These are phyloP conservation scores for Dictyostelium purpureum DNA, from an alignment of 78 protist genomes.

Conservation along the genomic window DNA sequence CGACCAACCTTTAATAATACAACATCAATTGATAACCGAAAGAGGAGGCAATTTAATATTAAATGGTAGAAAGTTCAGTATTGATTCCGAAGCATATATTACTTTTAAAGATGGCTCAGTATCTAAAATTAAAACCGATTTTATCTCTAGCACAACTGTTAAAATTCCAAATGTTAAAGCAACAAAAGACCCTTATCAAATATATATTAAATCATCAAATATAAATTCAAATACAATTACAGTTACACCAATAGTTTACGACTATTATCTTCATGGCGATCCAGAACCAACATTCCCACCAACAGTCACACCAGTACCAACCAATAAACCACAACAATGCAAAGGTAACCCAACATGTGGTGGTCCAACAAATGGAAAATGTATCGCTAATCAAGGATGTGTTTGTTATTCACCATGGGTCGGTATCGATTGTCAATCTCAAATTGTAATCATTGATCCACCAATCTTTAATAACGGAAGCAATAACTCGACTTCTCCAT, in stretches of 20 bases:
- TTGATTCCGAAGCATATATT: no score
- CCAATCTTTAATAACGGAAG: not conserved
- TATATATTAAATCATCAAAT: no score
- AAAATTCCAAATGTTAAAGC: no score
- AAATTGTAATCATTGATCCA: not conserved
- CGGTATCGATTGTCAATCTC: not conserved
- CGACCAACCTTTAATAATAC: not conserved
- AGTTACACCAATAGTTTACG: no score
- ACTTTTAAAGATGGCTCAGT: no score
- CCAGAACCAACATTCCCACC: not conserved
- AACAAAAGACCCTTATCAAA: no score
- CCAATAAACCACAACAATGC: not conserved
- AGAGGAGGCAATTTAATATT: not conserved
- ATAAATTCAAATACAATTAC: no score
- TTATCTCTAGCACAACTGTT: no score
- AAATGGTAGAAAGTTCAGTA: not conserved
- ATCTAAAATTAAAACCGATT: no score
- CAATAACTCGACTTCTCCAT: conserved; percentile 9
- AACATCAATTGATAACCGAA: not conserved
- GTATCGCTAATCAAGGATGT: not conserved
- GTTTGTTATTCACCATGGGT: not conserved
- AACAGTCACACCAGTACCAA: not conserved
- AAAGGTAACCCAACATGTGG: not conserved
- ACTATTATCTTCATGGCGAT: no score
- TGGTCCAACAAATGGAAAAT: not conserved